Evolutionary conservation across 78 protist genomes (phyloP), one percentile per base, ranked within the genome.

Genomic region (Isochrysis galbana): DNA sequence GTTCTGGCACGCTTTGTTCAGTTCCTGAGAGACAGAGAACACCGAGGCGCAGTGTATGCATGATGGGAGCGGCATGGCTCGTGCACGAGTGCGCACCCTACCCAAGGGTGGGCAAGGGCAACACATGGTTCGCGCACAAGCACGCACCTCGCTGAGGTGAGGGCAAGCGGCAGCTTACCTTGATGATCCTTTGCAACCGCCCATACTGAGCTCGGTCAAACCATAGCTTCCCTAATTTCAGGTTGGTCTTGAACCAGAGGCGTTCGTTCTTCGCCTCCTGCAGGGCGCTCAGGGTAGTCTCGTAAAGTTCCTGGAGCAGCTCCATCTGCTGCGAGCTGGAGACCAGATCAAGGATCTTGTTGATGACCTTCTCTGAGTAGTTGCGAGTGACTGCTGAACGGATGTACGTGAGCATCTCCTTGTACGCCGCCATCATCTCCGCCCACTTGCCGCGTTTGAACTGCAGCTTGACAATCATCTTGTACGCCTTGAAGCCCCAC

Each of bases 221-320:
- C 61, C 29, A 88, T 25, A 96, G 91, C 93, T 95, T 90, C 42
- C 92, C 97, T 7, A 89, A 84, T 89, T 95, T 95, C 77, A 97
- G 70, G 51, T 93, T 94, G 25, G 96, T 94, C 74, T 95, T 96
- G 95, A 96, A 96, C 98, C 98, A 97, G 11, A 97, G 92, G 41
- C 96, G 92, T 69, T 93, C 87, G 67, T n/a, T 46, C 36, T 36
- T 77, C 45, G 82, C 55, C 48, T 36, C 77, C 44, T 36, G 67
- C 21, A 96, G 94, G 42, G 93, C 95, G 11, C 7, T 42, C 34
- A 94, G 92, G 19, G 97, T 96, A 22, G 92, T 88, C 89, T 89
- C 86, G 48, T 84, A 91, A 38, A 91, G 80, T 10, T 55, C 32
- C 42, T 89, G 91, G 25, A 93, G 93, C 29, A 92, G 89, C 5